Base-by-base conservation (phyloP, 768 basidiomycete genomes). In the Agaricus subrufescens region DNA sequence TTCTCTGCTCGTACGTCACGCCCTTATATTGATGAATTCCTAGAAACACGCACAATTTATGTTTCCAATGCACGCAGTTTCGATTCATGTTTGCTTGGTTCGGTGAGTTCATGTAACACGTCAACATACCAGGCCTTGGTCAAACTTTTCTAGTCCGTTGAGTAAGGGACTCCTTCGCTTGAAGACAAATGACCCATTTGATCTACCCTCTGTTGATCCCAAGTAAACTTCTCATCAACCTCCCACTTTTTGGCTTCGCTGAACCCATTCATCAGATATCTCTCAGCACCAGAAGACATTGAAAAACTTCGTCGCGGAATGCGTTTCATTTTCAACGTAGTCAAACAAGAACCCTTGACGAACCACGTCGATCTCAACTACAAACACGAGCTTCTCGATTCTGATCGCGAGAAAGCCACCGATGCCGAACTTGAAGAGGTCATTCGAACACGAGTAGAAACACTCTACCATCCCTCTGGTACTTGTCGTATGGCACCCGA, bases 401-500 rank as follows among this genome's bases (percentile, higher is more conserved):
- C 69, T 52, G 61, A 64, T 5, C 60, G 67, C 31, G 65, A 71
- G 42, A 59, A 66, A 30, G 71, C 71, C 54, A 66, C 68, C 3
- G 72, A 80, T 55, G 67, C 65, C 39, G 73, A 75, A 31, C 61
- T 80, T 12, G 66, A 71, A 46, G 69, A 70, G n/a, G 56, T 75
- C 15, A 67, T 78, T 23, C 66, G 66, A 30, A 69, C 71, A 46
- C 70, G 77, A 14, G 70, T 75, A 4, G 75, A 78, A 59, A 80
- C 77, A 1, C 60, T 77, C 31, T 79, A 78, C 54, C 78, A 80
- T 60, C 77, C 77, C 0, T 57, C 72, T 10, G 68, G 73, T 53
- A 76, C 76, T 9, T 78, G 76, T 52, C 69, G 75, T 25, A 80
- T 78, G 76, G 76, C 76, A 11, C 72, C 74, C 15, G 60, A 62